Evolutionary conservation across 2,329 filamentous ascomycete genomes (phyloP).

Genomic region (Alternaria conjuncta): DNA sequence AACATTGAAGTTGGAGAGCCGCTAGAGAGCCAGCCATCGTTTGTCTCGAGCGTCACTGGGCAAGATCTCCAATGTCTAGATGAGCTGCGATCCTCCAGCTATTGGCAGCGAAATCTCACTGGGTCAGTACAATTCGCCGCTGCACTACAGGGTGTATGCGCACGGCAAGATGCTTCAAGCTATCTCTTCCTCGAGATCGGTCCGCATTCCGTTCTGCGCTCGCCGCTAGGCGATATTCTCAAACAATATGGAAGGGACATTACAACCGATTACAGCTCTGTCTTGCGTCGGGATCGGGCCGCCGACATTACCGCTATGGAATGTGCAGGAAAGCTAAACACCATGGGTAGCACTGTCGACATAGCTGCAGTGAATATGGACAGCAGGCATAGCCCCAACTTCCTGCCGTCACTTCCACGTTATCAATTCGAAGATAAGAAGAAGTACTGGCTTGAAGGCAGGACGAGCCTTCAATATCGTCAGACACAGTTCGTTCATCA

Average conservation of each 20-base stretch:
- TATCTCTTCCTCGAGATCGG: slow-evolving; percentile 26
- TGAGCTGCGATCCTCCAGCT: slow-evolving; percentile 8
- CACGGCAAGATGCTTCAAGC: not conserved
- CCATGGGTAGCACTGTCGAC: slow-evolving; percentile 2
- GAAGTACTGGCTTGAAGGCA: slow-evolving; percentile 18
- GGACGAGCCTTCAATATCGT: slow-evolving; percentile 14
- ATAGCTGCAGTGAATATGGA: slow-evolving; percentile 7
- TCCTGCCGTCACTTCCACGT: slow-evolving; percentile 13
- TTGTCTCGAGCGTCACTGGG: slow-evolving; percentile 19
- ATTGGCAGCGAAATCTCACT: slow-evolving; percentile 26
- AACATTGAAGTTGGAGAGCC: slow-evolving; percentile 2
- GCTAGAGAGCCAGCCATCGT: not conserved
- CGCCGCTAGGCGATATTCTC: slow-evolving; percentile 16
- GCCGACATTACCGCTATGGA: slow-evolving; percentile 14
- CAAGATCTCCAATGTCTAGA: not conserved
- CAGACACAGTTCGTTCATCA: slow-evolving; percentile 10
- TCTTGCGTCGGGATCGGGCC: slow-evolving; percentile 10
- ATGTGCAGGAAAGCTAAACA: slow-evolving; percentile 13
- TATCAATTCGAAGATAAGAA: slow-evolving; percentile 19
- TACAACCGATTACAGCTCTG: slow-evolving; percentile 14
- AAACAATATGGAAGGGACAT: not conserved
- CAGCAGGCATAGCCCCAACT: not conserved
- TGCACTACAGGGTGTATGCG: slow-evolving; percentile 26
- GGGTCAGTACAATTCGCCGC: slow-evolving; percentile 17
- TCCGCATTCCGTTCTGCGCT: slow-evolving; percentile 21